Conservation (phyloP, 2,329 filamentous ascomycete genomes). For the Didymella keratinophila region DNA sequence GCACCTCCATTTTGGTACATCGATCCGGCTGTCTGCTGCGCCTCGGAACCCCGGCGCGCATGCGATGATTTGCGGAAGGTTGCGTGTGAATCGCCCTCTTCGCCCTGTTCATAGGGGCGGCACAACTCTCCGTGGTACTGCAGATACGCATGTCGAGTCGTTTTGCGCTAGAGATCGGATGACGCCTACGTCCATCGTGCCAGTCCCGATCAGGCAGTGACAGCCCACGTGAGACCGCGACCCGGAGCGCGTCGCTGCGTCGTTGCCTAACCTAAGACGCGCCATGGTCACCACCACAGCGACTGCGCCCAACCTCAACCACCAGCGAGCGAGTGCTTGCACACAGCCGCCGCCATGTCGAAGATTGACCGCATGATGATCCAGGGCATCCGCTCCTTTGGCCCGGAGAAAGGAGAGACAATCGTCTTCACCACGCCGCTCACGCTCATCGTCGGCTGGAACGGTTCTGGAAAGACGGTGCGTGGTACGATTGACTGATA, state of each 20-base stretch:
- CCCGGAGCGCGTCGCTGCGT: background rate
- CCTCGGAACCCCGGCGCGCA: conserved; percentile 8
- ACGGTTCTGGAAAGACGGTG: conserved; percentile 94
- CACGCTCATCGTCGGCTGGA: conserved; percentile 95
- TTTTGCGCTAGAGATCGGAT: conserved; percentile 2
- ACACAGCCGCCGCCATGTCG: conserved; percentile 47
- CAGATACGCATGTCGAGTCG: background rate
- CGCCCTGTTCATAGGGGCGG: conserved; percentile 7
- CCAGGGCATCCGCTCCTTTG: conserved; percentile 86
- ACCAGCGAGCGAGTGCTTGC: background rate
- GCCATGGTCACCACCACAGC: background rate
- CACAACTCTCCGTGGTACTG: conserved; percentile 2
- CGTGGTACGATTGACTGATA: conserved; percentile 10
- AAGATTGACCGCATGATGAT: conserved; percentile 91
- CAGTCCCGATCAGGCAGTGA: background rate
- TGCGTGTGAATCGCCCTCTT: background rate
- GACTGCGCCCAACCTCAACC: conserved; percentile 1
- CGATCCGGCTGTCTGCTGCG: conserved; percentile 30
- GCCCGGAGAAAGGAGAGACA: conserved; percentile 74
- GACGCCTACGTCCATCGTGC: background rate
- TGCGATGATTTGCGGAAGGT: conserved; percentile 4
- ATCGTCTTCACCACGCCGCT: conserved; percentile 91
- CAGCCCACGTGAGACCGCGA: conserved; percentile 9
- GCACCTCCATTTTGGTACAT: conserved; percentile 46
- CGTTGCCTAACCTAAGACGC: background rate